A percentile compares a stretch with the other conserved stretches of the same genome.
Conservation (phyloP, 495 filamentous ascomycete species). For the Evansstolkia leycettana region DNA sequence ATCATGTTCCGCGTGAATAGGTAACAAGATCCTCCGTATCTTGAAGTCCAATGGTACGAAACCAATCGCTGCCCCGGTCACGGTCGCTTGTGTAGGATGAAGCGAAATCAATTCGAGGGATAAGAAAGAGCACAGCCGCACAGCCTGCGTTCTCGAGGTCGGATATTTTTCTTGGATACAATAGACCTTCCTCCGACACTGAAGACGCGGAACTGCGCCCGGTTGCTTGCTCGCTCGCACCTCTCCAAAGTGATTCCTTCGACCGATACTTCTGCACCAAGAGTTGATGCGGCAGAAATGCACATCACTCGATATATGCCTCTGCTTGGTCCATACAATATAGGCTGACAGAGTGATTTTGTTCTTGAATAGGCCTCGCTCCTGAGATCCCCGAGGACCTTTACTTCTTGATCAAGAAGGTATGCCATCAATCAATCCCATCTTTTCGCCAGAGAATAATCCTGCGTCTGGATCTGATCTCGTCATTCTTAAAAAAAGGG, state of each 20-base stretch:
- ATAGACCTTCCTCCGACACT: too few species aligned
- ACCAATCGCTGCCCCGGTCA: constrained; percentile 12
- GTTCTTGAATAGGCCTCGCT: constrained; percentile 65
- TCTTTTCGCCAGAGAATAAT: too few species aligned
- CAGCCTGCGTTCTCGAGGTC: too few species aligned
- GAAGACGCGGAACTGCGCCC: too few species aligned
- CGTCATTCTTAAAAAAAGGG: background rate
- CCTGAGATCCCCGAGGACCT: constrained; percentile 97
- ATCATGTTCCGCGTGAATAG: too few species aligned
- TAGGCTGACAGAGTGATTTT: constrained; percentile 90
- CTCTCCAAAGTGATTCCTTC: too few species aligned
- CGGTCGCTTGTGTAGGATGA: constrained; percentile 17
- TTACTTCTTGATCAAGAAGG: constrained; percentile 99
- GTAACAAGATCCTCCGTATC: constrained; percentile 99
- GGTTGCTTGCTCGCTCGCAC: too few species aligned
- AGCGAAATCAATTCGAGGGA: background rate
- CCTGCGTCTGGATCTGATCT: background rate
- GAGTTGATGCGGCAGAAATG: constrained; percentile 2
- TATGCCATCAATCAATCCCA: too few species aligned
- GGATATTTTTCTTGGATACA: too few species aligned
- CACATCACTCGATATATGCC: constrained; percentile 38
- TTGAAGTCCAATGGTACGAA: constrained; percentile 85
- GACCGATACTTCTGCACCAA: background rate
- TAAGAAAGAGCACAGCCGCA: too few species aligned
- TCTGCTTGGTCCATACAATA: constrained; percentile 73